A percentile compares a stretch with the other conserved stretches of the same genome.
phyloP scores from a whole-genome alignment of 331 rosid genomes.

The Quercus tomentella region DNA sequence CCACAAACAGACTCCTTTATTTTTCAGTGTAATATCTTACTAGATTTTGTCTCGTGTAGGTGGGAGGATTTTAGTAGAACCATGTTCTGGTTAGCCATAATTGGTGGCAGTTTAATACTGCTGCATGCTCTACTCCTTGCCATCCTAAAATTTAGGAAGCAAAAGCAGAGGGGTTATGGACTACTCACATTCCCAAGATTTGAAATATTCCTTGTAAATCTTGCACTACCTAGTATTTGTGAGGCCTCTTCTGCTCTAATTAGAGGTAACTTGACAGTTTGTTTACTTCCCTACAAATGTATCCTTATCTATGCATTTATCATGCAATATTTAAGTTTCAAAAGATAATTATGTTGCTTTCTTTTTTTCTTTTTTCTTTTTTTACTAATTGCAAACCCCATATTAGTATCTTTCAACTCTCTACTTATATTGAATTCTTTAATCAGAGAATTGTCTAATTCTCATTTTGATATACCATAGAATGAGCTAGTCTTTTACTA shows the following conservation, averaged over 20 bases:
- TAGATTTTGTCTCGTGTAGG: slow-evolving; percentile 29
- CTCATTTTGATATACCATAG: background rate
- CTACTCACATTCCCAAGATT: slow-evolving; percentile 82
- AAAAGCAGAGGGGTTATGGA: slow-evolving; percentile 51
- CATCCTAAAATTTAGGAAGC: slow-evolving; percentile 59
- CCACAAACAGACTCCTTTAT: background rate
- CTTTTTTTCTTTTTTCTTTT: no score
- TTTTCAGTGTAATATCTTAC: background rate
- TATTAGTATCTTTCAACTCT: background rate
- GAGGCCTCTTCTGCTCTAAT: slow-evolving; percentile 64
- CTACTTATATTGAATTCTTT: background rate
- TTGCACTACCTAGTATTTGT: slow-evolving; percentile 70
- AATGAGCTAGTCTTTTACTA: background rate
- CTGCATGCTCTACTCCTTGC: slow-evolving; percentile 60
- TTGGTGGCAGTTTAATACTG: slow-evolving; percentile 57
- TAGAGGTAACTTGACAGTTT: slow-evolving; percentile 42
- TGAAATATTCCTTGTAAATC: slow-evolving; percentile 72
- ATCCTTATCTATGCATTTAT: background rate
- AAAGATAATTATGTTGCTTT: background rate
- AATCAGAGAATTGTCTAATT: background rate
- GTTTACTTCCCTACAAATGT: background rate
- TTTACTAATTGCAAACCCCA: background rate
- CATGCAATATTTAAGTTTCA: background rate
- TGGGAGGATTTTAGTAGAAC: slow-evolving; percentile 72
- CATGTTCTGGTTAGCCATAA: slow-evolving; percentile 82